phyloP scores from a whole-genome alignment of 2,329 filamentous ascomycete genomes.

The Cryoendolithus antarcticus region DNA sequence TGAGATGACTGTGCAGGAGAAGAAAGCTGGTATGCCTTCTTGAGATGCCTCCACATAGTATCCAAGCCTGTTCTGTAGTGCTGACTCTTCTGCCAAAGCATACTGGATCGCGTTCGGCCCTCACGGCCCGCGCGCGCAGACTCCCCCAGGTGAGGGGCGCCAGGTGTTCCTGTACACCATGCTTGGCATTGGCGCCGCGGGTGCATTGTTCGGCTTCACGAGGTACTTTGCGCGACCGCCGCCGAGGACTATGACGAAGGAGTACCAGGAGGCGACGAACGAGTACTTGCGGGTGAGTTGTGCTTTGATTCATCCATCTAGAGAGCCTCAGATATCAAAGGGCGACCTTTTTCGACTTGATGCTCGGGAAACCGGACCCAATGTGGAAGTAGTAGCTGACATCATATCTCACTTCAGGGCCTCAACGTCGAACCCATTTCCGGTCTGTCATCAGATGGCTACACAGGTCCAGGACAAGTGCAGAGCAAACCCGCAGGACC shows the following conservation, averaged over 20 bases:
- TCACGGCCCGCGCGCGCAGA: slow-evolving; percentile 76
- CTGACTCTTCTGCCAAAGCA: slow-evolving; percentile 31
- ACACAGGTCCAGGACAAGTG: slow-evolving; percentile 60
- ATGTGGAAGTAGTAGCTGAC: slow-evolving; percentile 5
- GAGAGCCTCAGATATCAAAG: too few species aligned
- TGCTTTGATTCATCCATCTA: not conserved
- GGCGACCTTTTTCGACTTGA: too few species aligned
- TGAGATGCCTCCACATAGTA: too few species aligned
- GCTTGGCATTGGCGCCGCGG: slow-evolving; percentile 53
- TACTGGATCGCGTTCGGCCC: slow-evolving; percentile 99
- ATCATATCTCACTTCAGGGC: slow-evolving; percentile 37
- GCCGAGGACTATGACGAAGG: slow-evolving; percentile 85
- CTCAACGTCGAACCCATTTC: slow-evolving; percentile 81
- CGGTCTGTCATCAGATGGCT: slow-evolving; percentile 67
- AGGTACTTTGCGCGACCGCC: slow-evolving; percentile 59
- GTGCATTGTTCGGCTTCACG: slow-evolving; percentile 59
- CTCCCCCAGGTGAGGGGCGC: slow-evolving; percentile 73
- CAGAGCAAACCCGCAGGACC: slow-evolving; percentile 40
- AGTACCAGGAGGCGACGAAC: slow-evolving; percentile 92
- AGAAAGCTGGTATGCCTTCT: slow-evolving; percentile 64
- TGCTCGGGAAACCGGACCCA: too few species aligned
- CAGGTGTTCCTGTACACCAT: slow-evolving; percentile 65
- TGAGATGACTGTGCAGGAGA: slow-evolving; percentile 89
- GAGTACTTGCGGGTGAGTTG: slow-evolving; percentile 80
- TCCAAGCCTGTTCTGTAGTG: too few species aligned